phyloP scores from a whole-genome alignment of 176 grass and related monocot genomes.

The Oryza brachyantha region DNA sequence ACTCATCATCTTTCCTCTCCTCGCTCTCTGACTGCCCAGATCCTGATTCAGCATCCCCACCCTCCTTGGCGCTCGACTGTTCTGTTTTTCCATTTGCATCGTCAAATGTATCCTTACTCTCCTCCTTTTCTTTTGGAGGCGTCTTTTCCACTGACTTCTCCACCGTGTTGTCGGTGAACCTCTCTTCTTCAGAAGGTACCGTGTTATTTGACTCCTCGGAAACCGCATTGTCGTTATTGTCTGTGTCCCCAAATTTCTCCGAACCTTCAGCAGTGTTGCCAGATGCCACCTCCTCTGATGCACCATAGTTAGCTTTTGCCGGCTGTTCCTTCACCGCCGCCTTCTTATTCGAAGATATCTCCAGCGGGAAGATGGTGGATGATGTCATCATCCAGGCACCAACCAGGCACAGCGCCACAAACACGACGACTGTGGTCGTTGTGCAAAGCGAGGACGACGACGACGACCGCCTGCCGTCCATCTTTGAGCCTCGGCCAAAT shows the following conservation, averaged over 20 bases:
- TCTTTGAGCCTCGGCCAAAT: constrained; percentile 59
- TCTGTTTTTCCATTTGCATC: constrained; percentile 54
- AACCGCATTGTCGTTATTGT: constrained; percentile 34
- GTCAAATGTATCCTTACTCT: constrained; percentile 39
- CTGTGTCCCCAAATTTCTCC: constrained; percentile 39
- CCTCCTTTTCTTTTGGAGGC: constrained; percentile 29
- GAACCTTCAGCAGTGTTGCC: constrained; percentile 37
- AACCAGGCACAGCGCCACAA: constrained; percentile 76
- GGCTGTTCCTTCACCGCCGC: constrained; percentile 45
- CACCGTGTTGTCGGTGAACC: constrained; percentile 31
- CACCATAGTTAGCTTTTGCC: constrained; percentile 25
- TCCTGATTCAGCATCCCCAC: constrained; percentile 14
- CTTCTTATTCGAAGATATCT: constrained; percentile 42
- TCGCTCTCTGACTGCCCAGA: constrained; percentile 15
- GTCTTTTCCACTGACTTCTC: constrained; percentile 42
- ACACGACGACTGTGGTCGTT: constrained; percentile 64
- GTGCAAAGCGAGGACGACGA: constrained; percentile 70
- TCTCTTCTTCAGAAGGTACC: constrained; percentile 39
- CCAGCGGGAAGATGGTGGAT: constrained; percentile 65
- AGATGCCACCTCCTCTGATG: constrained; percentile 34
- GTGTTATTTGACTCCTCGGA: constrained; percentile 46
- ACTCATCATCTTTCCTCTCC: constrained; percentile 30
- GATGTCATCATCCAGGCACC: constrained; percentile 97
- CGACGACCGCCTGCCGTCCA: constrained; percentile 68
- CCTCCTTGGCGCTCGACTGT: constrained; percentile 9